These are phyloP conservation scores for Spergularia marina DNA, from an alignment of 148 eudicot genomes.

Conservation along the genomic window DNA sequence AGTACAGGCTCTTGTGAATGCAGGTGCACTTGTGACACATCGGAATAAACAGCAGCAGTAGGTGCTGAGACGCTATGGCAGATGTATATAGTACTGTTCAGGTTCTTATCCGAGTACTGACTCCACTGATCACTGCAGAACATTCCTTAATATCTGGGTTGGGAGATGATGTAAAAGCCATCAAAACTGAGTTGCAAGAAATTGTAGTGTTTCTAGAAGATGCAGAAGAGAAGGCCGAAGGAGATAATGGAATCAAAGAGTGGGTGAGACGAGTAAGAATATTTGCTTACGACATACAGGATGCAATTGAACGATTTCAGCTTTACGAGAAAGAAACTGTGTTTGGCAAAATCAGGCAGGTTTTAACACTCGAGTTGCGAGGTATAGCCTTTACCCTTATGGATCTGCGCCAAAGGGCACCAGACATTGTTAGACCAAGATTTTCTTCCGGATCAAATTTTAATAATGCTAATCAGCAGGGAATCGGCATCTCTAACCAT, in stretches of 20 bases:
- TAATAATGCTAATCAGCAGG: background rate
- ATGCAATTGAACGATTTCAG: constrained; percentile 20
- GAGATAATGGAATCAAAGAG: constrained; percentile 3
- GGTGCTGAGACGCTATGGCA: background rate
- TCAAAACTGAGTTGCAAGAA: constrained; percentile 6
- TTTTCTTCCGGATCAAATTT: background rate
- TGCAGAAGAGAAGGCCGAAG: constrained; percentile 20
- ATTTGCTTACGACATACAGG: constrained; percentile 27
- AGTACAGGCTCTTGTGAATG: too few species aligned
- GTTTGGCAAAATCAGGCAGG: background rate
- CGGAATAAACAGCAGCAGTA: background rate
- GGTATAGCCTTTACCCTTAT: background rate
- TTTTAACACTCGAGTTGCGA: background rate
- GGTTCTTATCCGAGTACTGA: background rate
- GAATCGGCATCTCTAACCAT: background rate
- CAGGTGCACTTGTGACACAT: background rate
- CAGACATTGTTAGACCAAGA: background rate
- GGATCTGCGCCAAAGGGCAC: background rate
- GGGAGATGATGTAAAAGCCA: background rate
- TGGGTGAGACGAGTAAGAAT: constrained; percentile 27
- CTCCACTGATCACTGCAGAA: background rate
- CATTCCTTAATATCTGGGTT: background rate
- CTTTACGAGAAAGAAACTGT: background rate
- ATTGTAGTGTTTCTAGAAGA: constrained; percentile 9
- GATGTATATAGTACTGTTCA: constrained; percentile 6